Evolutionary conservation across 495 filamentous ascomycete species (phyloP), one percentile per base, ranked within the genome.

Genomic region (Aspergillus campestris): DNA sequence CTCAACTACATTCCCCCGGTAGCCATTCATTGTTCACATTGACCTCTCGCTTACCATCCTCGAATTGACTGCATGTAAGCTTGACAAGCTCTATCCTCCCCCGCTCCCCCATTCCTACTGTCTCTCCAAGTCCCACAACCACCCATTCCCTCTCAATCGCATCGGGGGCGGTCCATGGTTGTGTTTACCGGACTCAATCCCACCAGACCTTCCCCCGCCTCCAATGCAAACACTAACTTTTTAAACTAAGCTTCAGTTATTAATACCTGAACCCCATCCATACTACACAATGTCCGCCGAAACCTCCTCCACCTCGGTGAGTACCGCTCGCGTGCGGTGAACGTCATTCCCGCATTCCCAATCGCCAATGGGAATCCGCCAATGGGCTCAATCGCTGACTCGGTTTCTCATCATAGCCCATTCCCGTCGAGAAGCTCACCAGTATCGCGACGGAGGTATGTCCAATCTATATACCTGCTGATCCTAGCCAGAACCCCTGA

Each of bases 371-470:
- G 24, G 7, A n/a, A n/a, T 6, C 3, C 15, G 34, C 34, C 14
- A 27, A 48, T 27, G 11, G 24, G 7, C 11, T 45, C 31, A 46
- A 24, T 13, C 41, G 35, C 59, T 59, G 35, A 59, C 42, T 29
- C n/a, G 7, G 28, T 57, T 42, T 30, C 38, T 46, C 24, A 1
- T 34, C 44, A 44, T 46, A 94, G 86, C 89, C 89, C 33, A 73
- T 96, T 39, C 75, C 86, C 32, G 70, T 79, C 42, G 77, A 78
- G 48, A 79, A 89, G 51, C 78, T 96, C 44, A 80, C 79, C 65
- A 83, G 91, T 65, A 90, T 96, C 59, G 83, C 86, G 48, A 81
- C 72, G 51, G 82, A 89, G 69, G 89, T 94, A 75, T 47, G 79
- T 73, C 54, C 44, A 47, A 47, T 35, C 45, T 24, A 28, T 42